Percentiles rank a stretch among this genome's conserved stretches.
phyloP scores from a whole-genome alignment of 768 basidiomycete genomes.

The Serendipita sp. region DNA sequence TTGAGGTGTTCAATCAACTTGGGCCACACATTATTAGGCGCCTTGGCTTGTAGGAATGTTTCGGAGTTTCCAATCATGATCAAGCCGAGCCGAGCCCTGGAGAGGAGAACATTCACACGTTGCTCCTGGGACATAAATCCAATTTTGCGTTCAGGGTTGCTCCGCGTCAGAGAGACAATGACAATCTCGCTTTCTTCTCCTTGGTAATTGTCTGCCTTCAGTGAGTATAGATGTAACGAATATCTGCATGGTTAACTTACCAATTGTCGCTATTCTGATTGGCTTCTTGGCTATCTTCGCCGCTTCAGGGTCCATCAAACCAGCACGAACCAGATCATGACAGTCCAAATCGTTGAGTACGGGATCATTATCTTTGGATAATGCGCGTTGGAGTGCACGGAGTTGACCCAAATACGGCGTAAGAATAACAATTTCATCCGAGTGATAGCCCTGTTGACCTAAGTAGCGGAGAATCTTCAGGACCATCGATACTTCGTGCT shows the following conservation, averaged over 20 bases:
- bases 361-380: constrained; percentile 37
- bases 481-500: constrained; percentile 41
- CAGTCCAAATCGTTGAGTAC: constrained; percentile 49
- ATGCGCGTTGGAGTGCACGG: constrained; percentile 29
- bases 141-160: constrained; percentile 39
- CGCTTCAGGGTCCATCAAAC: constrained; percentile 28
- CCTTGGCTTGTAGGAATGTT: constrained; percentile 39
- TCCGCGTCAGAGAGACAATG: constrained; percentile 42
- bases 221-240: not conserved
- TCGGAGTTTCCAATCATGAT: constrained; percentile 50
- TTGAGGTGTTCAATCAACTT: constrained; percentile 32
- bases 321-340: constrained; percentile 40
- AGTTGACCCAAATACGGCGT: constrained; percentile 61
- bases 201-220: constrained; percentile 49
- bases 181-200: constrained; percentile 63
- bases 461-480: constrained; percentile 51
- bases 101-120: constrained; percentile 54
- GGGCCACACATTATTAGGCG: constrained; percentile 37
- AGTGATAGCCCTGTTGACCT: constrained; percentile 50
- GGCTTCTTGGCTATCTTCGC: constrained; percentile 29
- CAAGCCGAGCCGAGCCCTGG: constrained; percentile 47
- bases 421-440: constrained; percentile 43
- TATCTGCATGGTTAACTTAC: constrained; percentile 24
- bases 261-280: constrained; percentile 49
- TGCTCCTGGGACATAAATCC: constrained; percentile 61